A percentile compares a stretch with the other conserved stretches of the same genome.
Evolutionary conservation across 1,284 basidiomycete species (phyloP).

Genomic region (Rhodotorula sp.): DNA sequence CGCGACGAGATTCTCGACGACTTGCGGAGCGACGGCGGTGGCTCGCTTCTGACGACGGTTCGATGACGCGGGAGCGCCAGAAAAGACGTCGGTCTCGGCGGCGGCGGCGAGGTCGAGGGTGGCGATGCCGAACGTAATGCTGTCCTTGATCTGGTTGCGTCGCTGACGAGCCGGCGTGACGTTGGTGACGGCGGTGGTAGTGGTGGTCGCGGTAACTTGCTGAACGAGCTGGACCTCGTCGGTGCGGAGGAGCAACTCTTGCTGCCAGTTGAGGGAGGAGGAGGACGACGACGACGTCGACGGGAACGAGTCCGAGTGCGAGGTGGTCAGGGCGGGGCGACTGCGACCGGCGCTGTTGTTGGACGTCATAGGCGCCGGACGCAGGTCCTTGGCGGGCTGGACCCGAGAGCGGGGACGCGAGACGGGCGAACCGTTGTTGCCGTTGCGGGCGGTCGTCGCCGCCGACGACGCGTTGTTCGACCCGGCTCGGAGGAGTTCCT

Average conservation of each 20-base stretch:
- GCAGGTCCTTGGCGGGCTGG: neutral
- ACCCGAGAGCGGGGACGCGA: constrained; percentile 10
- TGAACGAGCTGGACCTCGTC: constrained; percentile 4
- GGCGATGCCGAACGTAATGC: constrained; percentile 33
- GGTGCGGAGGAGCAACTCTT: constrained; percentile 30
- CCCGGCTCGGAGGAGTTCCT: constrained; percentile 28
- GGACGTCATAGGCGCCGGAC: neutral
- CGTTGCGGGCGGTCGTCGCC: neutral
- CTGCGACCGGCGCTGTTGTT: neutral
- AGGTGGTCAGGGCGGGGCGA: constrained; percentile 20
- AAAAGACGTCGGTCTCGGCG: neutral
- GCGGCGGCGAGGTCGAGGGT: constrained; percentile 15
- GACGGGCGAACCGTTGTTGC: constrained; percentile 4
- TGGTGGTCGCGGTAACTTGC: neutral
- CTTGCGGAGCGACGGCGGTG: neutral
- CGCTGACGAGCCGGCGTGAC: constrained; percentile 23
- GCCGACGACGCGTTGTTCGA: neutral
- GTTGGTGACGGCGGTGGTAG: constrained; percentile 1
- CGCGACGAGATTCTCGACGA: neutral
- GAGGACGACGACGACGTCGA: neutral
- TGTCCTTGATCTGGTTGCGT: constrained; percentile 30
- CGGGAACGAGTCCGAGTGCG: constrained; percentile 14
- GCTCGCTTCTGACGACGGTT: neutral
- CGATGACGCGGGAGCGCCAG: neutral
- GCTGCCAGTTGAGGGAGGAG: constrained; percentile 36